These are phyloP conservation scores for Penicillium expansum DNA, from an alignment of 2,329 filamentous ascomycete species.

Conservation along the genomic window DNA sequence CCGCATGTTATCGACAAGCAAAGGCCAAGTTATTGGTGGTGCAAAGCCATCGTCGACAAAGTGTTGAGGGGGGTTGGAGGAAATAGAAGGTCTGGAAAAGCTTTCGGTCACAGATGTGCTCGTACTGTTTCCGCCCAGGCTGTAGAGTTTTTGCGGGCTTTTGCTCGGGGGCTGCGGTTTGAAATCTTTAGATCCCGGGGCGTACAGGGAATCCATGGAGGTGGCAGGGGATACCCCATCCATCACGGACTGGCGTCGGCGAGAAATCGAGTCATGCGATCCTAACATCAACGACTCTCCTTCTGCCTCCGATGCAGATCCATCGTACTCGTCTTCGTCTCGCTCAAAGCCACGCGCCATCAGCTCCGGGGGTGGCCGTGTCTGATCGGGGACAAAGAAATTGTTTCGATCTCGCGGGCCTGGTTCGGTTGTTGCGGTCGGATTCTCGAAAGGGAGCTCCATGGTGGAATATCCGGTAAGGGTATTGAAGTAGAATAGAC, in stretches of 20 bases:
- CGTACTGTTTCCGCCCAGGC: constrained; percentile 50
- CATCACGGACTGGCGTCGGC: constrained; percentile 64
- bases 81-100: constrained; percentile 43
- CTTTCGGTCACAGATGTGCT: constrained; percentile 56
- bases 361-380: constrained; percentile 83
- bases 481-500: constrained; percentile 97
- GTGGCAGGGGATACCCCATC: constrained; percentile 79
- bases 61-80: constrained; percentile 65
- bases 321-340: constrained; percentile 88
- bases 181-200: constrained; percentile 60
- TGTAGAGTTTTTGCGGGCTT: constrained; percentile 25
- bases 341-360: constrained; percentile 79
- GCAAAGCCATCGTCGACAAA: constrained; percentile 89
- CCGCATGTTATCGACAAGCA: constrained; percentile 89
- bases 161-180: constrained; percentile 24
- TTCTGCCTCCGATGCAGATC: constrained; percentile 84
- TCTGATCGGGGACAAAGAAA: constrained; percentile 82
- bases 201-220: constrained; percentile 87
- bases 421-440: constrained; percentile 72
- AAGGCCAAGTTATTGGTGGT: constrained; percentile 80
- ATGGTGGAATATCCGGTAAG: constrained; percentile 92
- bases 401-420: constrained; percentile 88
- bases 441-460: constrained; percentile 90
- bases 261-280: constrained; percentile 65
- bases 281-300: constrained; percentile 69